Conservation (phyloP, 371 early-diverging fungal genomes). For the Apophysomyces sp. region DNA sequence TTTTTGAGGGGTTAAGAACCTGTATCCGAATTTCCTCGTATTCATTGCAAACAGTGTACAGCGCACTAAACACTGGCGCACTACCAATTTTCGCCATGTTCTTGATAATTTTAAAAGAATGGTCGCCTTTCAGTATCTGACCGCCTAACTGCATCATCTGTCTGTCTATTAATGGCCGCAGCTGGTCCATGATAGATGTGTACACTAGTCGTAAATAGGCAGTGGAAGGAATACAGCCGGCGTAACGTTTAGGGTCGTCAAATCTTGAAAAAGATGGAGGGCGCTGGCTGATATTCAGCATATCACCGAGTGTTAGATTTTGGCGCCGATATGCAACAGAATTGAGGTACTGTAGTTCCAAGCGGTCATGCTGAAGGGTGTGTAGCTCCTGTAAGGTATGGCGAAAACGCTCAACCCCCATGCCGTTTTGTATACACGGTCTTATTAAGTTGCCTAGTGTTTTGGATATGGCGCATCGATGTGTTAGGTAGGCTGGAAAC, state of each 20-base stretch:
- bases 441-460: constrained; percentile 8
- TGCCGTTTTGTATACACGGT: constrained; percentile 8
- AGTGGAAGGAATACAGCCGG: constrained; percentile 1
- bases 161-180: background rate
- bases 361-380: background rate
- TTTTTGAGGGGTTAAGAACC: background rate
- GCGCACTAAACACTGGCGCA: background rate
- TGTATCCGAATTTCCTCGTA: background rate
- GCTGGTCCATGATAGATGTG: background rate
- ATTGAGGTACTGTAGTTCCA: constrained; percentile 9
- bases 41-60: background rate
- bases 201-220: constrained; percentile 1
- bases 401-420: constrained; percentile 10
- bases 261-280: background rate
- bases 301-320: background rate
- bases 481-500: constrained; percentile 19
- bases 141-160: background rate
- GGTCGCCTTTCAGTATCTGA: background rate
- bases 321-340: background rate
- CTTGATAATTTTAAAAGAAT: background rate
- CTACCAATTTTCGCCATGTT: background rate
- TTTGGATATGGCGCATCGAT: constrained; percentile 18
- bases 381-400: constrained; percentile 15
- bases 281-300: background rate
- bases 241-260: constrained; percentile 2